Evolutionary conservation across 2,329 filamentous ascomycete species (phyloP), one percentile per base, ranked within the genome.

Genomic region (Geosmithia flava): DNA sequence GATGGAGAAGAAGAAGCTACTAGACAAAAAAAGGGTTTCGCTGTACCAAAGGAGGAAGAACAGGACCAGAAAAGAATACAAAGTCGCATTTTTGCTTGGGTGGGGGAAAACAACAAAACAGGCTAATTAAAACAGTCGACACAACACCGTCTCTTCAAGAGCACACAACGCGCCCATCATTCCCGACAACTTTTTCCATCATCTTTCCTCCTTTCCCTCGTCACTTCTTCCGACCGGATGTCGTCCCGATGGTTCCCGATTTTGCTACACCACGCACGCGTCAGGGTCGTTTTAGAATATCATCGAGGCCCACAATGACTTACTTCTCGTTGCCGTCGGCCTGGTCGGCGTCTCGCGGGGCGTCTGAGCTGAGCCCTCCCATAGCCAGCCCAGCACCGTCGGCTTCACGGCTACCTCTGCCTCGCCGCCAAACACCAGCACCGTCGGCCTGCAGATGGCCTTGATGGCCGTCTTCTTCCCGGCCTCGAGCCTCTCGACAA

Each of bases 321-420:
- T 30, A 44, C 47, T 44, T 19, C 42, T 48, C 39, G 47, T 41
- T 8, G 20, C 43, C 16, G 47, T 29, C 33, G 47, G 30, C 7
- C 41, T 15, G 15, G 41, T 23, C 11, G 40, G 20, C 7, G 20
- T 37, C 13, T 48, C 41, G 3, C 29, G 47, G 11, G 16, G 23
- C 19, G 40, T 41, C 17, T 7, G 40, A 17, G 46, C 10, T 20
- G 59, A 51, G 47, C 51, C 56, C 46, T 64, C 60, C 56, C 59
- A 64, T 27, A 66, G 27, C 57, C 62, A 64, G 43, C 56, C 59
- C 50, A 65, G 56, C 19, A 66, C 54, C 2, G 64, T 66, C 45
- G 62, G 50, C 17, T 51, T 55, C n/a, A 53, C 47, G n/a, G 58
- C 50, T 11, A 16, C 33, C 15, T 37, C 33, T 3, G 13, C 11